Evolutionary conservation across 352 stramenopile species (phyloP).

Genomic region (Globisporangium radiosum): DNA sequence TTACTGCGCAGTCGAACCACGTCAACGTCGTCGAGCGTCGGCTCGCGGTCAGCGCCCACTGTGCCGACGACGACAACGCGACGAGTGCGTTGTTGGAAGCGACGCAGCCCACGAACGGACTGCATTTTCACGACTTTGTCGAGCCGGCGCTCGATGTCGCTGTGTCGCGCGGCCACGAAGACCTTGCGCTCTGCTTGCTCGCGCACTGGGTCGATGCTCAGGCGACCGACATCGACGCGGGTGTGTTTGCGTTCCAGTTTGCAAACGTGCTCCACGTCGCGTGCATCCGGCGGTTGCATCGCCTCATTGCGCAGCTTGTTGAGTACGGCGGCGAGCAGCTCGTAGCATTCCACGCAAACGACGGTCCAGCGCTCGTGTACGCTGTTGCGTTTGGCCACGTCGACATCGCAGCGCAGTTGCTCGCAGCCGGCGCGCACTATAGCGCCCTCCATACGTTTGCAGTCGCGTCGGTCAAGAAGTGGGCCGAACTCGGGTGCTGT

Average conservation of each 20-base stretch:
- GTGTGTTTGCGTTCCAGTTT: slow-evolving; percentile 65
- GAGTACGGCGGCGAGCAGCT: slow-evolving; percentile 44
- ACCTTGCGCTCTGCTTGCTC: slow-evolving; percentile 53
- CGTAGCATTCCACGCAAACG: slow-evolving; percentile 51
- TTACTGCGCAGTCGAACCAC: slow-evolving; percentile 6
- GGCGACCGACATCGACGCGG: slow-evolving; percentile 17
- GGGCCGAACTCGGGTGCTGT: slow-evolving; percentile 45
- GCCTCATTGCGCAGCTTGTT: slow-evolving; percentile 46
- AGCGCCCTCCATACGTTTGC: slow-evolving; percentile 42
- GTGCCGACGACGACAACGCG: background rate
- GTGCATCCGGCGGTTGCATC: slow-evolving; percentile 41
- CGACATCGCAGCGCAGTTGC: slow-evolving; percentile 24
- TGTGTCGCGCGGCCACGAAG: slow-evolving; percentile 48
- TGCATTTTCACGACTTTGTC: slow-evolving; percentile 54
- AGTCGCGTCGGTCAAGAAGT: slow-evolving; percentile 55
- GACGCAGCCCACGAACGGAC: slow-evolving; percentile 12
- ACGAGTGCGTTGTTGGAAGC: slow-evolving; percentile 1
- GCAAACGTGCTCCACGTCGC: slow-evolving; percentile 51
- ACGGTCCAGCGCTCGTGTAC: slow-evolving; percentile 50
- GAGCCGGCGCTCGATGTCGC: slow-evolving; percentile 51
- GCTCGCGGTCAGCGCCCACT: too few species aligned
- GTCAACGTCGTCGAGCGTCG: too few species aligned
- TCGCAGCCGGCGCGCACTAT: slow-evolving; percentile 37
- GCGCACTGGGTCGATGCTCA: slow-evolving; percentile 21
- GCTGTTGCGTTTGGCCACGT: slow-evolving; percentile 55